Evolutionary conservation across 768 basidiomycete species (phyloP).

Genomic region (Tylopilus rubrobrunneus): DNA sequence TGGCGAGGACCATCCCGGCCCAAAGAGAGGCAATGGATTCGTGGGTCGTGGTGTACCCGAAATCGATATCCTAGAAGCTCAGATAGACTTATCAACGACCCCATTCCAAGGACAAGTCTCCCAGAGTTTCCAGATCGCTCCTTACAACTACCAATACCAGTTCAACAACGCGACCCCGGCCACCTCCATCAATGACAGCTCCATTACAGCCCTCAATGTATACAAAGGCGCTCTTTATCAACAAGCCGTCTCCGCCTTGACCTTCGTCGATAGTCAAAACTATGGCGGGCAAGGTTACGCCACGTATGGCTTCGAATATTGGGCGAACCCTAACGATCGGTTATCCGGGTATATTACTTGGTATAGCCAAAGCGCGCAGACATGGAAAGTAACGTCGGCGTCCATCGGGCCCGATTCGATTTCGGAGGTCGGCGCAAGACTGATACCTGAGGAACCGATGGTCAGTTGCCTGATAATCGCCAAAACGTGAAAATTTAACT

Average conservation of each 20-base stretch:
- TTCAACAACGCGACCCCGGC: constrained; percentile 53
- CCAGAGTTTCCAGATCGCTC: constrained; percentile 78
- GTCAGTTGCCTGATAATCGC: constrained; percentile 39
- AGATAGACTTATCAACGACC: constrained; percentile 49
- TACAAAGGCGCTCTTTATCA: constrained; percentile 73
- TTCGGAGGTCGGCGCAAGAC: constrained; percentile 55
- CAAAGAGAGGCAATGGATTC: constrained; percentile 38
- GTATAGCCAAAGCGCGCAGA: constrained; percentile 59
- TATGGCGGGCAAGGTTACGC: constrained; percentile 56
- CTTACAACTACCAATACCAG: constrained; percentile 68
- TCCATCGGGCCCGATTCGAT: constrained; percentile 64
- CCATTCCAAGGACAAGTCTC: constrained; percentile 62
- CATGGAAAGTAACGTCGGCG: constrained; percentile 69
- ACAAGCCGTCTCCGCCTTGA: constrained; percentile 69
- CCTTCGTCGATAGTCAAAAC: constrained; percentile 47
- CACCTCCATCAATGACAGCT: constrained; percentile 48
- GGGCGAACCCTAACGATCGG: constrained; percentile 64
- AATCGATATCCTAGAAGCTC: constrained; percentile 89
- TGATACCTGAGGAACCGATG: constrained; percentile 91
- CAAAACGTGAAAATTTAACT: constrained; percentile 1
- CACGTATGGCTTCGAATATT: constrained; percentile 77
- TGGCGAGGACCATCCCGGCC: constrained; percentile 86
- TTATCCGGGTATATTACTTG: constrained; percentile 80
- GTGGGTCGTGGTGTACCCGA: constrained; percentile 81
- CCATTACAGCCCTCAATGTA: constrained; percentile 53